Evolutionary conservation across 495 filamentous ascomycete species (phyloP).

Genomic region (Trichoderma orchidacearum): DNA sequence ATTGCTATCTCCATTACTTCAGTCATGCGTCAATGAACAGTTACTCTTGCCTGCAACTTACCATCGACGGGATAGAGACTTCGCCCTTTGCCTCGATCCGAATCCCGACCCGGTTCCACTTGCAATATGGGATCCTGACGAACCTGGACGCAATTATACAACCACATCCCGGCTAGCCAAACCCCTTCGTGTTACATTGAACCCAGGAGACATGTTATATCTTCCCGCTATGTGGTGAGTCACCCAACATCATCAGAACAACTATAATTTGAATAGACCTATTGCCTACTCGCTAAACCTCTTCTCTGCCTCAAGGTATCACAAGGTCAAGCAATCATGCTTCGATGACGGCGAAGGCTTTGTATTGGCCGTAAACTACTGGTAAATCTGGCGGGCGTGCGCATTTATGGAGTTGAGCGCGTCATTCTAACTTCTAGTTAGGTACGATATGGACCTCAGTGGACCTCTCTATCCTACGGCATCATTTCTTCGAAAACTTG

Average conservation of each 20-base stretch:
- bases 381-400: constrained; percentile 30
- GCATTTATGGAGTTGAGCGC: not conserved
- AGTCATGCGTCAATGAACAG: constrained; percentile 48
- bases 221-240: constrained; percentile 59
- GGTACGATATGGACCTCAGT: constrained; percentile 58
- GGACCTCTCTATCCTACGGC: constrained; percentile 44
- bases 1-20: constrained; percentile 50
- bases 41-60: constrained; percentile 39
- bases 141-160: constrained; percentile 29
- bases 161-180: constrained; percentile 37
- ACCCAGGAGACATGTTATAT: constrained; percentile 70
- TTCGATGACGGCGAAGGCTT: constrained; percentile 48
- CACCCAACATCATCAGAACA: not conserved
- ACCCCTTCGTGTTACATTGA: constrained; percentile 45
- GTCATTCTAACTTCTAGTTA: constrained; percentile 12
- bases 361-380: constrained; percentile 67
- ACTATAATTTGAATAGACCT: too few relatives aligned
- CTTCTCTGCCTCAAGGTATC: constrained; percentile 20
- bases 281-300: not conserved
- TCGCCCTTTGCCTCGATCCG: constrained; percentile 19
- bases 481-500: constrained; percentile 33
- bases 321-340: constrained; percentile 57
- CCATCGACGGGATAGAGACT: constrained; percentile 12
- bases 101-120: constrained; percentile 40
- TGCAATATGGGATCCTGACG: constrained; percentile 58